Conservation (phyloP, 306 rosid genomes). For the Clitoria ternatea region DNA sequence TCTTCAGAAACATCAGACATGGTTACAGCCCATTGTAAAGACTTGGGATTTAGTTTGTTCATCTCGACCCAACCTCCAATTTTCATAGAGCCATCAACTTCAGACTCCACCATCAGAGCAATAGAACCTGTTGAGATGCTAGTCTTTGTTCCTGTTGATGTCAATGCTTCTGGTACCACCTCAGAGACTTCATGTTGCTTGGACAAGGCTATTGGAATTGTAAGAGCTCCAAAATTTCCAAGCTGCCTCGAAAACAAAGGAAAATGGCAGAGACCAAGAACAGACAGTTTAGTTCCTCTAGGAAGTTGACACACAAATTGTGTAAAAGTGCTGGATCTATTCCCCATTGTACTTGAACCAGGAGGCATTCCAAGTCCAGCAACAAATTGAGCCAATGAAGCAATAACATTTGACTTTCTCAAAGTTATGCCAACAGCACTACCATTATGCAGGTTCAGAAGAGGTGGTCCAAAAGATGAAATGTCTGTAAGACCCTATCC, state of each 20-base stretch:
- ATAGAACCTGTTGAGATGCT: conserved; percentile 39
- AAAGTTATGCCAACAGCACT: conserved; percentile 68
- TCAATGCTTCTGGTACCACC: conserved; percentile 31
- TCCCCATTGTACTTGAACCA: conserved; percentile 35
- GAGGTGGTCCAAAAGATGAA: conserved; percentile 74
- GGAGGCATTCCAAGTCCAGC: conserved; percentile 40
- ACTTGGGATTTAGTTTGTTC: conserved; percentile 41
- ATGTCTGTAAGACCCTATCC: conserved; percentile 68
- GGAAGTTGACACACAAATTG: conserved; percentile 66
- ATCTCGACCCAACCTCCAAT: conserved; percentile 87
- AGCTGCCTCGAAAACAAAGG: conserved; percentile 36
- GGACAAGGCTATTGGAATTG: conserved; percentile 42
- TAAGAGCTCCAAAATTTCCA: conserved; percentile 42
- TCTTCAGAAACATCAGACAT: conserved; percentile 69
- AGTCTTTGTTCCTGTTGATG: conserved; percentile 22
- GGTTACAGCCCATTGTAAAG: conserved; percentile 56
- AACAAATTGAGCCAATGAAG: conserved; percentile 78
- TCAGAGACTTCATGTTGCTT: conserved; percentile 30
- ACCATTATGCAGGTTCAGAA: conserved; percentile 61
- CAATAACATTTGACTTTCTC: conserved; percentile 64
- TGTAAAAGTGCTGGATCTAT: conserved; percentile 61
- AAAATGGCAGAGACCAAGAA: conserved; percentile 59
- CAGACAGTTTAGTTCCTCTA: conserved; percentile 60
- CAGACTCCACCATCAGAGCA: conserved; percentile 61
- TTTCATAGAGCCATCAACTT: conserved; percentile 57